Conservation (phyloP, 768 basidiomycete species). For the Lactarius indigo region DNA sequence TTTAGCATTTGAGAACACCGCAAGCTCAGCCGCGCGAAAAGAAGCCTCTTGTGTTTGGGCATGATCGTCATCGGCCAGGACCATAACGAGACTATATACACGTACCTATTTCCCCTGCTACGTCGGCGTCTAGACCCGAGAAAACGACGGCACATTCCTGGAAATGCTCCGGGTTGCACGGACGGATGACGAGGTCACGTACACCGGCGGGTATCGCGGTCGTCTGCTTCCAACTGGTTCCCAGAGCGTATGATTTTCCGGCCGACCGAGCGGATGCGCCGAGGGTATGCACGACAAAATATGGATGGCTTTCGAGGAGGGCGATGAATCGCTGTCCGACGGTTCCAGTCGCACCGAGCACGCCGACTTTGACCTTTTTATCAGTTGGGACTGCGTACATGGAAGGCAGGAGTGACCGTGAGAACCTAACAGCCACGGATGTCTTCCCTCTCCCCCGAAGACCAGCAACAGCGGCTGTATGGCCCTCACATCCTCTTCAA, state of each 20-base stretch:
- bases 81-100: conserved; percentile 12
- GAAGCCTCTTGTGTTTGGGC: conserved; percentile 68
- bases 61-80: neutral
- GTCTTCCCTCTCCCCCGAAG: conserved; percentile 33
- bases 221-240: conserved; percentile 85
- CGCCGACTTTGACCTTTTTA: conserved; percentile 52
- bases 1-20: conserved; percentile 97
- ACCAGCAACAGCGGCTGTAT: conserved; percentile 59
- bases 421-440: conserved; percentile 13
- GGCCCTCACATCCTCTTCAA: conserved; percentile 65
- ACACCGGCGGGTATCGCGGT: conserved; percentile 67
- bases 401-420: neutral
- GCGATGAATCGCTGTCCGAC: conserved; percentile 95
- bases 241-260: conserved; percentile 71
- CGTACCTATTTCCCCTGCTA: conserved; percentile 91
- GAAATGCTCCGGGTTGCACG: conserved; percentile 78
- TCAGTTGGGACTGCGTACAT: conserved; percentile 25
- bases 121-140: conserved; percentile 94
- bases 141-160: conserved; percentile 82
- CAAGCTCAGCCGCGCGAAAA: conserved; percentile 82
- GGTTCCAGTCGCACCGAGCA: conserved; percentile 88
- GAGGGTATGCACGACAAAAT: conserved; percentile 81
- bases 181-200: conserved; percentile 60
- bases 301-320: conserved; percentile 84
- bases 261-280: conserved; percentile 89